Base-by-base conservation (phyloP, 768 basidiomycete genomes). In the Pulveroboletus sp. region DNA sequence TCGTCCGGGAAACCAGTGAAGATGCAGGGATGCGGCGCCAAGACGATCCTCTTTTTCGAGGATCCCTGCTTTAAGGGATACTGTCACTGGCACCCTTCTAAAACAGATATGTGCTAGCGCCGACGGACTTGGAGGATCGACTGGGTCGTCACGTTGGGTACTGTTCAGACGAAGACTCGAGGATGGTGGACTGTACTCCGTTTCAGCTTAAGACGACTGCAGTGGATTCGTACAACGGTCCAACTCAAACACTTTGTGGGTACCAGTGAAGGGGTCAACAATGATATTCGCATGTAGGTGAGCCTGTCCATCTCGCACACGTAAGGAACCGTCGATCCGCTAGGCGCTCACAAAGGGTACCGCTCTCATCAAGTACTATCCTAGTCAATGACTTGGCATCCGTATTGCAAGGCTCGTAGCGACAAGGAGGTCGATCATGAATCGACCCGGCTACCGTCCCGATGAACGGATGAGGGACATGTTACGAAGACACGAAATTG, bases 331-430 rank as follows among this genome's bases (percentile, higher is more conserved):
- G 7, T 26, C 8, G 21, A 17, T 10, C 27, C 35, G 17, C 21
- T 21, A 21, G 21, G 21, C 21, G 21, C 21, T 21, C 21, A 21
- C 21, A 21, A 7, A 33, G 3, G 9, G 41, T 26, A 9, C 21
- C 11, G 17, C 5, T 30, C 17, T 24, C 10, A n/a, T 11, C 14
- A 8, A n/a, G 33, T 21, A 35, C 7, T 31, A 18, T 39, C 28
- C 36, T 47, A 68, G 3, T 21, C 21, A 21, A 46, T 60, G 46
- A 33, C 30, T 43, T 9, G 60, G 57, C 3, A 46, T 62, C 28
- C 62, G 56, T 46, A 66, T 52, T 14, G 66, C 60, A 24, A 21
- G 62, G 42, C 50, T 54, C 7, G 61, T 64, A 33, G 66, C 21
- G 3, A 21, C 21, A 21, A 21, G 21, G 21, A 21, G 21, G 21